Percentiles rank a stretch among this genome's conserved stretches.
These are phyloP conservation scores for Protea cynaroides DNA, from an alignment of 164 flowering plant genomes.

Conservation along the genomic window DNA sequence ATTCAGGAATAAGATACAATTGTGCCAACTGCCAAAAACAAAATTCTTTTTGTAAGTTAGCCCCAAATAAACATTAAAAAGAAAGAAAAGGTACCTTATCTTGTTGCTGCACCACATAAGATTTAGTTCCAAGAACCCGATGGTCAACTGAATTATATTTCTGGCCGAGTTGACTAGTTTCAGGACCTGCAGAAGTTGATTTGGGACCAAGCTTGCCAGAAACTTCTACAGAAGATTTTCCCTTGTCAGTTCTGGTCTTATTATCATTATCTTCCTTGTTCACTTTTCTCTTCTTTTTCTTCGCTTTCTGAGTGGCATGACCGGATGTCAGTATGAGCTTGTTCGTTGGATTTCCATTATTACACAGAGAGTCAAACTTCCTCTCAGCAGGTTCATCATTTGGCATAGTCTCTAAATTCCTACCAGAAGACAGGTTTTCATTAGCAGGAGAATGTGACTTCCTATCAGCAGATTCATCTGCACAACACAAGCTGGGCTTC, in stretches of 20 bases:
- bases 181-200: conserved; percentile 22
- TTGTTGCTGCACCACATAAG: conserved; percentile 25
- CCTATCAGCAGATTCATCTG: conserved; percentile 16
- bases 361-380: conserved; percentile 25
- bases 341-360: conserved; percentile 23
- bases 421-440: conserved; percentile 25
- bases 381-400: conserved; percentile 31
- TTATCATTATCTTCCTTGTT: conserved; percentile 27
- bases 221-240: conserved; percentile 26
- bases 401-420: conserved; percentile 16
- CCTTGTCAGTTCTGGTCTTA: conserved; percentile 40
- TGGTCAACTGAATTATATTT: conserved; percentile 27
- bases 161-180: conserved; percentile 22
- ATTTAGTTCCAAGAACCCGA: conserved; percentile 20
- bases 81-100: conserved; percentile 38
- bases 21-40: too few species aligned
- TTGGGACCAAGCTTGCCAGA: conserved; percentile 27
- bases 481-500: conserved; percentile 21
- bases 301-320: conserved; percentile 23
- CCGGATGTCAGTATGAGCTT: conserved; percentile 21
- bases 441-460: conserved; percentile 24
- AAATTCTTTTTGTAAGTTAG: too few species aligned
- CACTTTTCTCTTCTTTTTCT: conserved; percentile 45
- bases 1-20: too few species aligned
- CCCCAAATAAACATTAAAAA: not conserved